Conservation (phyloP, 495 filamentous ascomycete species). For the Lasiosphaeria hispida region DNA sequence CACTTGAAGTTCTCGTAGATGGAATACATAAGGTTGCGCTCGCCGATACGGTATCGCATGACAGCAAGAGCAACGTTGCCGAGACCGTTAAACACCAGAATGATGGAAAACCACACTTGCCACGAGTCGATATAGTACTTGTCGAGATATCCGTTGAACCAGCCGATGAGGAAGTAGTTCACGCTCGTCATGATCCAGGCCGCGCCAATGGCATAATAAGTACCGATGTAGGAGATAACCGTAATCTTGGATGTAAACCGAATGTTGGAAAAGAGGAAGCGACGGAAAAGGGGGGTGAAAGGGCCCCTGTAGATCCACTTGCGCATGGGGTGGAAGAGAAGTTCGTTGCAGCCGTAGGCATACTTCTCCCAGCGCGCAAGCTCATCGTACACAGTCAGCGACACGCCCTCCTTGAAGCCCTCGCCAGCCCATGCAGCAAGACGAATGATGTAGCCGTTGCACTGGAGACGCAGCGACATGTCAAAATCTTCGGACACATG, state of each 20-base stretch:
- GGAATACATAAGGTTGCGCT: conserved; percentile 51
- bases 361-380: conserved; percentile 84
- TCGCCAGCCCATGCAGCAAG: conserved; percentile 70
- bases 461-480: conserved; percentile 78
- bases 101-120: conserved; percentile 74
- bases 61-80: conserved; percentile 63
- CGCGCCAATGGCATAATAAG: conserved; percentile 78
- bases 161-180: conserved; percentile 78
- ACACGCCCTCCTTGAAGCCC: conserved; percentile 83
- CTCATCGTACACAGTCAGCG: conserved; percentile 81
- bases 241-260: conserved; percentile 77
- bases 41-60: conserved; percentile 66
- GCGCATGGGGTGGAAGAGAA: conserved; percentile 73
- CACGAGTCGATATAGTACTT: conserved; percentile 75
- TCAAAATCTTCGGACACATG: conserved; percentile 85
- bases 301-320: conserved; percentile 63
- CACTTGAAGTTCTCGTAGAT: conserved; percentile 72
- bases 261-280: conserved; percentile 69
- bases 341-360: conserved; percentile 82
- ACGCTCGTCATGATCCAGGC: conserved; percentile 74
- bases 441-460: conserved; percentile 68
- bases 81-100: conserved; percentile 69
- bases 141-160: conserved; percentile 70
- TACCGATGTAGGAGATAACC: conserved; percentile 81
- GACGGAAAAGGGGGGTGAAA: conserved; percentile 72